These are phyloP conservation scores for Scheffersomyces coipomensis DNA, from an alignment of 805 yeast species.

Conservation along the genomic window DNA sequence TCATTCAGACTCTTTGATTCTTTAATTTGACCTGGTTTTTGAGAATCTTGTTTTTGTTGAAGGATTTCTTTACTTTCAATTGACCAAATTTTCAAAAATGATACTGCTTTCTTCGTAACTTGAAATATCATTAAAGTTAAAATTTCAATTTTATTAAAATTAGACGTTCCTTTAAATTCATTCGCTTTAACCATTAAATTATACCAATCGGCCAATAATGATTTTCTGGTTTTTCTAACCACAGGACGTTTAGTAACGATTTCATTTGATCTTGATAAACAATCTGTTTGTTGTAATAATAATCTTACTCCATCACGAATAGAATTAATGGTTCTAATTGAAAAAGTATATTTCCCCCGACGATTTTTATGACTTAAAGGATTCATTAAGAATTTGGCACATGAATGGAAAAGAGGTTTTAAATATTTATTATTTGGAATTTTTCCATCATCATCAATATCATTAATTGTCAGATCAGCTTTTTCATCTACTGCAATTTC, in stretches of 20 bases:
- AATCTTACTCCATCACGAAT: conserved; percentile 72
- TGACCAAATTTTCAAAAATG: conserved; percentile 72
- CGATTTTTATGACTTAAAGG: conserved; percentile 52
- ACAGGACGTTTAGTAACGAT: conserved; percentile 62
- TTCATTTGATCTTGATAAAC: conserved; percentile 72
- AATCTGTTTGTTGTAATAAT: conserved; percentile 64
- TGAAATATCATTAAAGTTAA: conserved; percentile 64
- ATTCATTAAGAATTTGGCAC: conserved; percentile 64
- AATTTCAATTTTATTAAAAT: conserved; percentile 55
- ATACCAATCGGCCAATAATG: conserved; percentile 78
- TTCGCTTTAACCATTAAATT: conserved; percentile 74
- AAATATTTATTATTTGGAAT: conserved; percentile 48
- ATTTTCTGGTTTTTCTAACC: conserved; percentile 64
- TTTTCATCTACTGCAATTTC: conserved; percentile 39
- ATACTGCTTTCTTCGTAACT: conserved; percentile 61
- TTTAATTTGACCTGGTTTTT: conserved; percentile 12
- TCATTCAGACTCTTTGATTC: conserved; percentile 25
- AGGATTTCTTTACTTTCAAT: conserved; percentile 53
- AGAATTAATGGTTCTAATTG: conserved; percentile 56
- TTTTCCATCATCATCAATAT: conserved; percentile 25
- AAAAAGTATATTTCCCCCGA: conserved; percentile 48
- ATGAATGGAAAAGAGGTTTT: conserved; percentile 53
- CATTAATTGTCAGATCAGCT: conserved; percentile 16
- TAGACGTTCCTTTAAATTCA: conserved; percentile 65
- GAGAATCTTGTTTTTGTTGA: conserved; percentile 9